Base-by-base conservation (phyloP, 345 rosid species). In the Rhizophora apiculata region DNA sequence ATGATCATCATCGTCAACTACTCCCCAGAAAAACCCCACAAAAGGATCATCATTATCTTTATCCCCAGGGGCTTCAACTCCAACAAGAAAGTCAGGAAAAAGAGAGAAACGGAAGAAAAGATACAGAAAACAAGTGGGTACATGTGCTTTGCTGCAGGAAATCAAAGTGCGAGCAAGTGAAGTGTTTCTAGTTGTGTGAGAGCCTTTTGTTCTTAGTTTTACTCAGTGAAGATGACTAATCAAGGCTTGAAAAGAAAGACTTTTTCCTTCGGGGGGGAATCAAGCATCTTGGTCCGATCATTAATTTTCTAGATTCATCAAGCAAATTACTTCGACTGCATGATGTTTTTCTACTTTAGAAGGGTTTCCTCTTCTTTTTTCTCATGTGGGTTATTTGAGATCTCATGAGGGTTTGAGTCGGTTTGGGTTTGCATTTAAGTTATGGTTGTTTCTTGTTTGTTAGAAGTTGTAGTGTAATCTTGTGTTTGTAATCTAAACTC, bases 221-320 rank as follows among this genome's bases (percentile, higher is more conserved):
- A 30, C 18, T 43, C 3, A 56, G 32, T 39, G 57, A 65, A 18
- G 52, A 56, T 19, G 8, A 15, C 39, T 26, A 37, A 34, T 67
- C 34, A 15, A 43, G 43, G 9, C 64, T 11, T 51, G 55, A 22
- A 39, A 29, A 58, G 54, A 29, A 43, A 13, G 0, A 27, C 59
- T 32, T 60, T 30, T 56, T 36, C 48, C 49, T 21, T 54, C 5
- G 6, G 85, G 6, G 85, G 85, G 85, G 85, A 82, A 82, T 82
- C 77, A 82, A 76, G 81, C 85, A 68, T 82, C 85, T 76, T 65
- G 85, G 85, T 82, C 82, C 82, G 82, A 79, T 74, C 53, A 24
- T 43, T 43, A 43, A 43, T 72, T 72, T 61, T 58, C 72, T 64
- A n/a, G 13, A 34, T 43, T 43, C 49, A 43, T 34, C 62, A n/a